Base-by-base conservation (phyloP, 108 stramenopile species). In the Nannochloropsis gaditana region DNA sequence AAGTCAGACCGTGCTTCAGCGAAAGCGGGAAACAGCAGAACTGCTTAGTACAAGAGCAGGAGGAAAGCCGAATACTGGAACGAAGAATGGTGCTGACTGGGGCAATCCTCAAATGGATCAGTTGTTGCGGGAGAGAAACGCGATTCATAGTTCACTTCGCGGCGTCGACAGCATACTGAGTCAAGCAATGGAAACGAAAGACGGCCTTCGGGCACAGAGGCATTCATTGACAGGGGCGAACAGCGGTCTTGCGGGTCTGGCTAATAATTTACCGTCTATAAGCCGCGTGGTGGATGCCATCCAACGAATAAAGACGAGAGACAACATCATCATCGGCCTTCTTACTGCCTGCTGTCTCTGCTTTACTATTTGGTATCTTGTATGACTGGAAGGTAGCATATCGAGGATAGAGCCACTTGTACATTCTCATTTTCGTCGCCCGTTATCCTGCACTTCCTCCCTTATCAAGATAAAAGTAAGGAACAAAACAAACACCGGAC, bases 201-300 rank as follows among this genome's bases (percentile, higher is more conserved):
- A 87, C 41, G 84, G 86, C 59, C 44, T 88, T 42, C 84, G 86
- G 84, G 43, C 31, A 21, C 87, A 88, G 80, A 43, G 86, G 9
- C 41, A 44, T 9, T 44, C 79, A 9, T 84, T 87, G 44, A 45
- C 43, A 10, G 84, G 83, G 43, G 42, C 43, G 43, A 44, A 17
- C 11, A 42, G 5, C 19, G 42, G 41, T 42, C 42, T 82, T 9
- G 43, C 82, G 43, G 43, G 45, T 3, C 17, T 45, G 31, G 45
- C 83, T 21, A 19, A 17, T 11, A 45, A 45, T 9, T 50, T 89
- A 11, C 89, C 89, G 41, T 45, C 88, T 31, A 86, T 89, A 41
- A 86, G 86, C 44, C 81, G 83, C n/a, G 85, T 89, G 41, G 87
- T 89, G 81, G 85, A 88, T 45, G 43, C 85, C 21, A 89, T 89